phyloP scores from a whole-genome alignment of 495 filamentous ascomycete species.

The Chaetomium fimeti region DNA sequence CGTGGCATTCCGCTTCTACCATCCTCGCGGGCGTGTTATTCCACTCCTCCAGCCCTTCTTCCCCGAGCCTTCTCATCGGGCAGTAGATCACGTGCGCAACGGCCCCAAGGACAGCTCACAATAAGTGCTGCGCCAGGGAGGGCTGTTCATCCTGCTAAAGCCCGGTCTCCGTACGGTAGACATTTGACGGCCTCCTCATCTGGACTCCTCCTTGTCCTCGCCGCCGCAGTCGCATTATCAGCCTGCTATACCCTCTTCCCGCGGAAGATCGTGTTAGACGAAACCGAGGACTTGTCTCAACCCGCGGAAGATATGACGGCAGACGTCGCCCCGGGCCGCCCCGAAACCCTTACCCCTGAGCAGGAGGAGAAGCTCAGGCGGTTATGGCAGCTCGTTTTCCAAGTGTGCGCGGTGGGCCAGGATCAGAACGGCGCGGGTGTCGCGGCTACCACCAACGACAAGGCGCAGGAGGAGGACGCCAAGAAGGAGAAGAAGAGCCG shows the following conservation, averaged over 20 bases:
- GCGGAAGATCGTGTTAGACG: neutral
- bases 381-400: slow-evolving; percentile 76
- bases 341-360: slow-evolving; percentile 82
- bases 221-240: slow-evolving; percentile 13
- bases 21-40: neutral
- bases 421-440: slow-evolving; percentile 33
- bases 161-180: neutral
- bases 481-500: slow-evolving; percentile 71
- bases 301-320: slow-evolving; percentile 39
- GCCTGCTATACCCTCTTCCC: slow-evolving; percentile 16
- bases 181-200: slow-evolving; percentile 3
- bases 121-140: neutral
- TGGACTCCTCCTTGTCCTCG: slow-evolving; percentile 13
- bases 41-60: neutral
- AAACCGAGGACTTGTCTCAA: slow-evolving; percentile 1
- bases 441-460: slow-evolving; percentile 17
- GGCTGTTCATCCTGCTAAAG: neutral
- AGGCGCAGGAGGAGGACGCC: slow-evolving; percentile 30
- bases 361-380: slow-evolving; percentile 86
- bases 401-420: slow-evolving; percentile 69
- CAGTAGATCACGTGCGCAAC: neutral
- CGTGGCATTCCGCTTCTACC: neutral
- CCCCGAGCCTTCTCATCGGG: neutral
- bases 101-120: neutral
- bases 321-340: slow-evolving; percentile 65